Evolutionary conservation across 768 basidiomycete genomes (phyloP).

Genomic region (Boletus sp.): DNA sequence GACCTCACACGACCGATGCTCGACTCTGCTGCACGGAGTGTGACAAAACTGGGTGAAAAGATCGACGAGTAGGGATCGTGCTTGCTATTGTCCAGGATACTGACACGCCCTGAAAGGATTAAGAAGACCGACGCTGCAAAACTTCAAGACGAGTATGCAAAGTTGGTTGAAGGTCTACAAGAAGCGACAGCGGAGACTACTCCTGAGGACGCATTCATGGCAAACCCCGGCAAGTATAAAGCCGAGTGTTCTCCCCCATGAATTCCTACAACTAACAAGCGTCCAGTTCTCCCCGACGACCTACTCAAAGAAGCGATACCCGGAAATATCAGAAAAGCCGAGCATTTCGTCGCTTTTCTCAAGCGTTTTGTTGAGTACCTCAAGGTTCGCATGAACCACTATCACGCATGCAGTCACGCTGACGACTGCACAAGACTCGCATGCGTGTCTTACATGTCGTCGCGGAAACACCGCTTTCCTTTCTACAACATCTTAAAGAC

Average conservation of each 20-base stretch:
- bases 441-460: constrained; percentile 99
- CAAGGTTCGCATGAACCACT: constrained; percentile 53
- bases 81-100: background rate
- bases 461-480: constrained; percentile 95
- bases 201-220: constrained; percentile 81
- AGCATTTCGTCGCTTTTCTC: constrained; percentile 97
- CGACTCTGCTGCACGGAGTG: constrained; percentile 88
- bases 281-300: constrained; percentile 87
- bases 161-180: constrained; percentile 89
- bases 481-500: constrained; percentile 96
- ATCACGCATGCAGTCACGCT: constrained; percentile 2
- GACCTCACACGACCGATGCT: constrained; percentile 97
- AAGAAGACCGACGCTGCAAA: constrained; percentile 92
- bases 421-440: constrained; percentile 62
- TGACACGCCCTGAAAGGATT: constrained; percentile 53
- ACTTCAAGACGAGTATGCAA: constrained; percentile 94
- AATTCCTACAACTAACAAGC: background rate
- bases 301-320: constrained; percentile 93
- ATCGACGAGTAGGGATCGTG: constrained; percentile 79
- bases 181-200: constrained; percentile 56
- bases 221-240: constrained; percentile 73
- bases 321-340: constrained; percentile 97
- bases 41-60: constrained; percentile 80
- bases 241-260: background rate
- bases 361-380: constrained; percentile 98